Conservation (phyloP, 257 asterid species). For the Plantago ovata region DNA sequence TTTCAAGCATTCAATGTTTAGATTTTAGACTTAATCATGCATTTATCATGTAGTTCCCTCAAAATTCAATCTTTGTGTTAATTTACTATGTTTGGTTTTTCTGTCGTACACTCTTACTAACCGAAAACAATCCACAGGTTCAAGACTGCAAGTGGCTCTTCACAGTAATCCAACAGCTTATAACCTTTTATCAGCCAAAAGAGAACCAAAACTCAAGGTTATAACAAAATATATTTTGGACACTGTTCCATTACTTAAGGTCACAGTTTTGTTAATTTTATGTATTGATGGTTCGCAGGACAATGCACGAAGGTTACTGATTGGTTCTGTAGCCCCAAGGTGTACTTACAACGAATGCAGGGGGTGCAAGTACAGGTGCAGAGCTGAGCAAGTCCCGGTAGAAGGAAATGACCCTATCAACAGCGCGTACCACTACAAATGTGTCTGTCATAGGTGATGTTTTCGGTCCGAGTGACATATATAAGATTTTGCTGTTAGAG, state of each 20-base stretch:
- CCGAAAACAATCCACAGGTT: conserved; percentile 34
- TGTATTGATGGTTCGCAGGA: conserved; percentile 22
- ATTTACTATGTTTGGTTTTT: background rate
- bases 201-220: conserved; percentile 31
- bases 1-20: no score
- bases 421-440: conserved; percentile 83
- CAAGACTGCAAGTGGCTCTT: conserved; percentile 36
- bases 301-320: conserved; percentile 41
- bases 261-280: background rate
- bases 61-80: background rate
- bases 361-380: conserved; percentile 79
- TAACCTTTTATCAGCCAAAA: conserved; percentile 23
- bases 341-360: conserved; percentile 93
- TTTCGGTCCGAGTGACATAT: background rate
- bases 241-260: background rate
- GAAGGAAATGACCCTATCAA: conserved; percentile 90
- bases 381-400: conserved; percentile 92
- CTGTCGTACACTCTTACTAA: background rate
- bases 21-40: no score
- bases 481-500: background rate
- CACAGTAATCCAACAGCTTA: conserved; percentile 18
- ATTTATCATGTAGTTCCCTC: background rate
- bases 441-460: conserved; percentile 71
- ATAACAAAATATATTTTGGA: background rate
- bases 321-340: conserved; percentile 88